Evolutionary conservation across 2,329 filamentous ascomycete species (phyloP).

Genomic region (Penicillium occitanis): DNA sequence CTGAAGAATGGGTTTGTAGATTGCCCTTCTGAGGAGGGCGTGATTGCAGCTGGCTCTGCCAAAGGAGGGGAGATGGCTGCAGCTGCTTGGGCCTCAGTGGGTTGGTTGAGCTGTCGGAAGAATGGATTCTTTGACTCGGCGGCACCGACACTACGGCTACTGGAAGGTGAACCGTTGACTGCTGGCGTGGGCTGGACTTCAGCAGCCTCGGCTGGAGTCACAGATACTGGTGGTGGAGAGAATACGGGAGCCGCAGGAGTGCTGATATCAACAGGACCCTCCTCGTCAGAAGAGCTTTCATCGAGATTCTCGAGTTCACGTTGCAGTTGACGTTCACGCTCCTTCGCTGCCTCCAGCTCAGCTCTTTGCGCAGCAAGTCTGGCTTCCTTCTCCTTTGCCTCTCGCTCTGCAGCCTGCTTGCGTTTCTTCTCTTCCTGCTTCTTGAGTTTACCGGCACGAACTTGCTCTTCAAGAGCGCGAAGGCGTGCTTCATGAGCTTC

Average conservation of each 20-base stretch:
- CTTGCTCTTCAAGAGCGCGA: slow-evolving; percentile 88
- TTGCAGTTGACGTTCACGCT: slow-evolving; percentile 86
- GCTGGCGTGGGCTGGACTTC: slow-evolving; percentile 23
- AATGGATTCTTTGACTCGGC: slow-evolving; percentile 92
- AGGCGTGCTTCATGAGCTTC: slow-evolving; percentile 79
- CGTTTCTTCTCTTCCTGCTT: slow-evolving; percentile 94
- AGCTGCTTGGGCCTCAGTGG: slow-evolving; percentile 52
- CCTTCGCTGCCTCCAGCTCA: slow-evolving; percentile 86
- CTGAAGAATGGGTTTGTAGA: slow-evolving; percentile 98
- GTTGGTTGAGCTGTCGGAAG: slow-evolving; percentile 81
- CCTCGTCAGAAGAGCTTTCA: slow-evolving; percentile 72
- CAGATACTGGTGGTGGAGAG: slow-evolving; percentile 29
- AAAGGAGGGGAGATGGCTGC: slow-evolving; percentile 46
- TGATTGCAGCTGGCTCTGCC: slow-evolving; percentile 42
- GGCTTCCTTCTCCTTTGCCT: slow-evolving; percentile 84
- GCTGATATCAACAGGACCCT: slow-evolving; percentile 69
- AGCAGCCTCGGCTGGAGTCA: slow-evolving; percentile 24
- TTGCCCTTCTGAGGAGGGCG: slow-evolving; percentile 49
- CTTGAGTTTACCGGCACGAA: slow-evolving; percentile 87
- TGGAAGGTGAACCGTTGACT: slow-evolving; percentile 44
- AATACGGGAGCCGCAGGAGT: slow-evolving; percentile 49
- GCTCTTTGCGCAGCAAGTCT: slow-evolving; percentile 80
- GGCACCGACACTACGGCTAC: slow-evolving; percentile 57
- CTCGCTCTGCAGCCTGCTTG: slow-evolving; percentile 82
- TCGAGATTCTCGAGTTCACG: slow-evolving; percentile 78